Evolutionary conservation across 169 alveolate genomes (phyloP).

Genomic region (Amoebophrya sp.): DNA sequence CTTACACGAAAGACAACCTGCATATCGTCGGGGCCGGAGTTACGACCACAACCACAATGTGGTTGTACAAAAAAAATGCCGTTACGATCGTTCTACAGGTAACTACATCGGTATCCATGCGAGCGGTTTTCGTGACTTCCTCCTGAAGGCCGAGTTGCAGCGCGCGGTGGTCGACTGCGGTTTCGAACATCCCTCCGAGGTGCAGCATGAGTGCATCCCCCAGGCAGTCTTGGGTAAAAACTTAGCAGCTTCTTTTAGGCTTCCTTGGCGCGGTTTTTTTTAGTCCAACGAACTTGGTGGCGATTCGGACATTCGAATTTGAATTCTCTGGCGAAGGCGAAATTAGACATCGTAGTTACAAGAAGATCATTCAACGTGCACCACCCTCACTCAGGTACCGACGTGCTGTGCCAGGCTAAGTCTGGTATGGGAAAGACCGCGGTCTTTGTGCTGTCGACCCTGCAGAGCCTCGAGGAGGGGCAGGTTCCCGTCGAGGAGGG

Average conservation of each 20-base stretch:
- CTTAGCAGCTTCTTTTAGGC: conserved; percentile 18
- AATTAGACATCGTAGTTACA: not conserved
- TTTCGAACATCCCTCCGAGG: conserved; percentile 95
- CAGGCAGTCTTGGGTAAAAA: conserved; percentile 87
- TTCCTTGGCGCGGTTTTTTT: not conserved
- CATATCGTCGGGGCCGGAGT: not conserved
- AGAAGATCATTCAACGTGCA: not conserved
- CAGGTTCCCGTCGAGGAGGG: not conserved
- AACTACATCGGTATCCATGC: conserved; percentile 76
- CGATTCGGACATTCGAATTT: not conserved
- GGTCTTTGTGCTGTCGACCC: conserved; percentile 85
- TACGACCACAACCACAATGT: not conserved
- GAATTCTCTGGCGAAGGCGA: not conserved
- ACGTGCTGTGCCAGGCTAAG: conserved; percentile 92
- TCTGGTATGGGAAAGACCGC: conserved; percentile 99
- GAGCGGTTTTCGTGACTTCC: conserved; percentile 84
- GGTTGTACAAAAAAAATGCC: no score
- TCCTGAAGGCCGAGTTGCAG: conserved; percentile 82
- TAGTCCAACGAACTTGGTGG: not conserved
- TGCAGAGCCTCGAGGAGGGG: conserved; percentile 41
- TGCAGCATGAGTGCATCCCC: conserved; percentile 92
- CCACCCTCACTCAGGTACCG: conserved; percentile 36
- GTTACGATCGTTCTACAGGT: conserved; percentile 20
- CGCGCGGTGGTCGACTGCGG: conserved; percentile 91
- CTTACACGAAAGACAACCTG: not conserved